Evolutionary conservation across 148 eudicot species (phyloP), one percentile per base, ranked within the genome.

Genomic region (Chenopodium formosanum): DNA sequence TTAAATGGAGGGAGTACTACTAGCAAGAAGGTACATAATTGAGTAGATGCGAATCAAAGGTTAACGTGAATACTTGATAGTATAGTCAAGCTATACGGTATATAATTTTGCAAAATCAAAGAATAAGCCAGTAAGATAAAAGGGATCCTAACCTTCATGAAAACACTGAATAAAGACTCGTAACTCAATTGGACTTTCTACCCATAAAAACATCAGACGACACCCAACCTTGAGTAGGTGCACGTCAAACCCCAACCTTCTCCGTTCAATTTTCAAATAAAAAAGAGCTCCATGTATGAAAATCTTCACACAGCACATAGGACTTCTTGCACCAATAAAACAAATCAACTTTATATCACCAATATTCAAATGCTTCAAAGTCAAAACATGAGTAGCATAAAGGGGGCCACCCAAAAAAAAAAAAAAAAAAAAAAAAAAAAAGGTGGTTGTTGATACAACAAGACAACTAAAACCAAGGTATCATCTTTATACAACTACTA

Each of bases 291-390:
- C 44, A 40, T 40, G 44, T 63, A 77, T 63, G 53, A 77, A 63
- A 77, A n/a, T 52, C 37, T 48, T 40, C 73, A 31, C 73, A 69
- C 17, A 67, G 31, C 17, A 67, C 14, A 67, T 9, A 69, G 4
- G 73, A 69, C 74, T 77, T 44, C n/a, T 13, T n/a, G 52, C 79
- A 48, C 37, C 20, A 65, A 23, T 46, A 68, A 31, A 48, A 48
- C 74, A 52, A 27, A 78, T 20, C 17, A 64, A 44, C 72, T 19
- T 62, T 20, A 62, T 72, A 73, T 65, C 4, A 46, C 44, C 3
- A 40, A 56, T 71, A 60, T 56, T 19, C 14, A 73, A 73, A 74
- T 80, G 73, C 72, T 76, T 32, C 32, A 70, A 80, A 79, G 78
- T 76, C 67, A 80, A 83, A 25, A 46, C 23, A 71, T 17, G n/a